Conservation (phyloP, 345 rosid genomes). For the Euphorbia peplus region DNA sequence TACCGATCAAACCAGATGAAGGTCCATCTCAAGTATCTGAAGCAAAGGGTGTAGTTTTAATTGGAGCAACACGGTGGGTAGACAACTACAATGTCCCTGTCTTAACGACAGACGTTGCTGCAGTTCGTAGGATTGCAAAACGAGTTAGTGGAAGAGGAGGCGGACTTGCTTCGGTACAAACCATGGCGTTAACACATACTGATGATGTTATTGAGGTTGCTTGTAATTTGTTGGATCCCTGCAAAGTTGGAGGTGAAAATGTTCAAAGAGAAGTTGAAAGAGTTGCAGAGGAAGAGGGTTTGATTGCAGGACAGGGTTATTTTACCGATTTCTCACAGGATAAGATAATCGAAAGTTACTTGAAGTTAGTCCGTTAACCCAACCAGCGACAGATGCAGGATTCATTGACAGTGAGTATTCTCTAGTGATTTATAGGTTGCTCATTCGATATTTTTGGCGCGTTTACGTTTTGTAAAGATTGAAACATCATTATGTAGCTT, state of each 20-base stretch:
- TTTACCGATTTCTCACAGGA: constrained; percentile 70
- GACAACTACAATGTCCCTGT: constrained; percentile 84
- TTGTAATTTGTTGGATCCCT: constrained; percentile 81
- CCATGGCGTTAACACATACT: constrained; percentile 79
- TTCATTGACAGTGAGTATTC: no score
- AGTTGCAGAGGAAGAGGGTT: constrained; percentile 54
- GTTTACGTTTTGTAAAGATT: no score
- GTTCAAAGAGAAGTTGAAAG: constrained; percentile 74
- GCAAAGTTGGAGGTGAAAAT: constrained; percentile 57
- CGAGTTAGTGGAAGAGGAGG: constrained; percentile 74
- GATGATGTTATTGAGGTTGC: constrained; percentile 73
- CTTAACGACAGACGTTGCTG: constrained; percentile 44
- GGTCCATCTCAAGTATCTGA: constrained; percentile 50
- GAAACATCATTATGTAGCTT: no score
- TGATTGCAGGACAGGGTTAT: constrained; percentile 70
- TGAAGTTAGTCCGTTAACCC: constrained; percentile 29
- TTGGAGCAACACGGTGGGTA: constrained; percentile 81
- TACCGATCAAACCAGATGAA: constrained; percentile 58
- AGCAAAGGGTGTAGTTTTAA: constrained; percentile 58
- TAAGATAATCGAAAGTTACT: constrained; percentile 47
- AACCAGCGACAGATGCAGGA: no score
- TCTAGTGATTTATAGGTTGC: no score
- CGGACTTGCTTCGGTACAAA: constrained; percentile 80
- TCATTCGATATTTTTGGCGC: no score
- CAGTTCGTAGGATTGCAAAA: constrained; percentile 63